Evolutionary conservation across 495 filamentous ascomycete species (phyloP), one percentile per base, ranked within the genome.

Genomic region (Paragyromitra xinjiangensis): DNA sequence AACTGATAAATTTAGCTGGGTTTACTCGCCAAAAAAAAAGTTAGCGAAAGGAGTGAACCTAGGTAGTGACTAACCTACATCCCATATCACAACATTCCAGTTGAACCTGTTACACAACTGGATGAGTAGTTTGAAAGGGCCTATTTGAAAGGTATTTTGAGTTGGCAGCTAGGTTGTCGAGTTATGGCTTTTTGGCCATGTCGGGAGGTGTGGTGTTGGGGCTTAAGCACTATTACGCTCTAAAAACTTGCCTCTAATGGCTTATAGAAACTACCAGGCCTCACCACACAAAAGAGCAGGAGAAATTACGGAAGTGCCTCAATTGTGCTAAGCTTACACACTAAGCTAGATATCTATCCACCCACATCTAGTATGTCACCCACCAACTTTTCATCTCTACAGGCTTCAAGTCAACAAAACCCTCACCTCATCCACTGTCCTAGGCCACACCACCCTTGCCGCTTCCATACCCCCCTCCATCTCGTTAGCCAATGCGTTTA

Each of bases 401-500:
- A 0, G 2, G 0, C 11, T n/a, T 56, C 48, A 80, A 61, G 26
- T 75, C 8, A 81, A 68, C 26, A 81, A 58, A 62, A 81, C 67
- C 59, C 68, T 76, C 64, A 82, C 81, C 53, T 82, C 81, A 37
- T 80, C 81, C 29, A 64, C 63, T 16, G 42, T 83, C 78, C 69
- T 83, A 76, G 42, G 82, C 82, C 58, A 82, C 71, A 67, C 69
- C 69, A 6, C 78, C 45, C 45, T 77, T 64, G 40, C 71, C 75
- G 55, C 82, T 82, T 69, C 83, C 80, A 69, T 83, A 82, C 45
- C 82, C 45, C 72, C 59, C 58, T 84, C 83, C 34, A 85, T 85
- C 75, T 90, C 89, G 83, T 91, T 90, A 3, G 87, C 66, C 14
- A 79, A 71, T 7, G 50, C 87, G 14, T 85, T 86, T 37, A 88